Evolutionary conservation across 495 filamentous ascomycete genomes (phyloP).

Genomic region (Xanthoparmelia taractica): DNA sequence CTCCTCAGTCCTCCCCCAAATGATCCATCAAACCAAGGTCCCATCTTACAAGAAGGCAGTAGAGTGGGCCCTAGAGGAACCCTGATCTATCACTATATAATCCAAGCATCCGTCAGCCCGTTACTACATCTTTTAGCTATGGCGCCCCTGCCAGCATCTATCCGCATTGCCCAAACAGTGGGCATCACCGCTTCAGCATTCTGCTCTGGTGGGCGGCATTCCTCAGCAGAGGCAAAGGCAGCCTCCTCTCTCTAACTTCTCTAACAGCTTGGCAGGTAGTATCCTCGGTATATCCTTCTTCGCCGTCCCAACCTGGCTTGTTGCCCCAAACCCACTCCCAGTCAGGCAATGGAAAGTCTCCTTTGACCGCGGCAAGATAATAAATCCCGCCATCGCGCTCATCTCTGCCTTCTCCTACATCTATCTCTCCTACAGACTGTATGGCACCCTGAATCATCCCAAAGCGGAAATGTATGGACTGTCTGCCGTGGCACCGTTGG

Average conservation of each 20-base stretch:
- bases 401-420: conserved; percentile 32
- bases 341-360: conserved; percentile 42
- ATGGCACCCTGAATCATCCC: conserved; percentile 20
- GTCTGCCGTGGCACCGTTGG: conserved; percentile 35
- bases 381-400: conserved; percentile 31
- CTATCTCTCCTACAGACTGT: conserved; percentile 39
- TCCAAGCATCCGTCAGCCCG: background rate
- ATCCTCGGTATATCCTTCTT: conserved; percentile 37
- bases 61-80: background rate
- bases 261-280: conserved; percentile 29
- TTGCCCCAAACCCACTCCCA: conserved; percentile 45
- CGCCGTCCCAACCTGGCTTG: conserved; percentile 43
- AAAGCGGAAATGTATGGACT: conserved; percentile 35
- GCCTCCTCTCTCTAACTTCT: background rate
- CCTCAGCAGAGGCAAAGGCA: background rate
- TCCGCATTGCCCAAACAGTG: conserved; percentile 41
- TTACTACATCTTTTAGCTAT: conserved; percentile 6
- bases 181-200: conserved; percentile 42
- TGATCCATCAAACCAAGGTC: no score
- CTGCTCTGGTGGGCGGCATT: conserved; percentile 28
- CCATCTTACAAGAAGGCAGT: no score
- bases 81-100: background rate
- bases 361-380: conserved; percentile 31
- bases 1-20: no score
- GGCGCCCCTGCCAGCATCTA: conserved; percentile 22